Conservation (phyloP, 192 early-diverging fungal genomes). For the Coemansia sp. region DNA sequence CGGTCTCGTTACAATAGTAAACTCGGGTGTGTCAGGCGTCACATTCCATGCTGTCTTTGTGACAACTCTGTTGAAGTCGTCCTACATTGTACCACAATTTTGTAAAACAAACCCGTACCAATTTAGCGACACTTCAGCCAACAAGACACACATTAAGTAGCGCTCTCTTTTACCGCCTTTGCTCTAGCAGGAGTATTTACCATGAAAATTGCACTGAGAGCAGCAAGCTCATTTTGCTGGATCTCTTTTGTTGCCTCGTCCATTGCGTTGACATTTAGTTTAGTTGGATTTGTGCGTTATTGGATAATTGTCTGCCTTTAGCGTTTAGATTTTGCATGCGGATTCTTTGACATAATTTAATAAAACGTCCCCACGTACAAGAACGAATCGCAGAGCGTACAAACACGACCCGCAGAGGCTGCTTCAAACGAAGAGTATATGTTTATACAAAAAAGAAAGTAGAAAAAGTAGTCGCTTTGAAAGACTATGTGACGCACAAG, state of each 20-base stretch:
- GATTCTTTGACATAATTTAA: too few relatives aligned
- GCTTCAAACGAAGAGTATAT: neutral
- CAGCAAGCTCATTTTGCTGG: constrained; percentile 71
- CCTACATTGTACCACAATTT: constrained; percentile 11
- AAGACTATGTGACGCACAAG: neutral
- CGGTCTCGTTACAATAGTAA: constrained; percentile 28
- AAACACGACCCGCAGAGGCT: too few relatives aligned
- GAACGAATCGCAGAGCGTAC: too few relatives aligned
- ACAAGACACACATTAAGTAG: neutral
- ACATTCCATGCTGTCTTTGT: constrained; percentile 48
- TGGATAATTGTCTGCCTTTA: too few relatives aligned
- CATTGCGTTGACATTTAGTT: constrained; percentile 26
- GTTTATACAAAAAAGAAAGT: neutral
- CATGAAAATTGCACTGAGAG: constrained; percentile 58
- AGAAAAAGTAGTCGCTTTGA: neutral
- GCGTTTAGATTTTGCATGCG: too few relatives aligned
- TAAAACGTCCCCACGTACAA: too few relatives aligned
- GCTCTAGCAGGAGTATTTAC: constrained; percentile 3
- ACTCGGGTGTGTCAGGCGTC: constrained; percentile 29
- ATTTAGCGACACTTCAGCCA: neutral
- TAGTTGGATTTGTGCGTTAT: too few relatives aligned
- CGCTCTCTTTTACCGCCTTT: neutral
- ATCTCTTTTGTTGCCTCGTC: constrained; percentile 46
- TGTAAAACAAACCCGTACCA: neutral
- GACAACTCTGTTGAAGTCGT: constrained; percentile 40